Evolutionary conservation across 306 rosid genomes (phyloP).

Genomic region (Hippophae tibetana): DNA sequence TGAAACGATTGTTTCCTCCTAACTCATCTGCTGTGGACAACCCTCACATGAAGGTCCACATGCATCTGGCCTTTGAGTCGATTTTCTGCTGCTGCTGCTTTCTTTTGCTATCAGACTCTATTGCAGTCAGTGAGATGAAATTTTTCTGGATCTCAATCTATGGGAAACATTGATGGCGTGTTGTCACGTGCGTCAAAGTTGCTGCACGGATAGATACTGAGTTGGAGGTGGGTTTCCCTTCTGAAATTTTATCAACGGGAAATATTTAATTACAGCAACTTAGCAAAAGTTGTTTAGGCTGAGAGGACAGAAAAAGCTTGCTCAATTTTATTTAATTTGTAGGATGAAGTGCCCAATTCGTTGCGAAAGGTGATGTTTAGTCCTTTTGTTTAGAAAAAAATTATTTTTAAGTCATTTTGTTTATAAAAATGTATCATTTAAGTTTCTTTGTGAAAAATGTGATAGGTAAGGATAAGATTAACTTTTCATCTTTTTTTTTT

Average conservation of each 20-base stretch:
- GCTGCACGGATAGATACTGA: constrained; percentile 1
- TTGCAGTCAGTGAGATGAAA: constrained; percentile 17
- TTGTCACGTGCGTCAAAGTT: constrained; percentile 19
- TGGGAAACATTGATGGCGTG: neutral
- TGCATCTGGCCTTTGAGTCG: constrained; percentile 20
- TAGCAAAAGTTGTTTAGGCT: too few relatives aligned
- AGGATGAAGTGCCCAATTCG: too few relatives aligned
- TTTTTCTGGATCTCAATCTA: constrained; percentile 1
- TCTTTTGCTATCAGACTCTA: constrained; percentile 20
- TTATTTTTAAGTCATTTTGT: too few relatives aligned
- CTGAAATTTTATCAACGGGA: constrained; percentile 15
- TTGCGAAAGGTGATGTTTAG: too few relatives aligned
- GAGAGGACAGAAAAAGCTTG: constrained; percentile 17
- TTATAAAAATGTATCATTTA: too few relatives aligned
- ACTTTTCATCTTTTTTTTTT: too few relatives aligned
- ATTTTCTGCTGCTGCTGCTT: constrained; percentile 21
- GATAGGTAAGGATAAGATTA: too few relatives aligned
- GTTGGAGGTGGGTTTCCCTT: constrained; percentile 26
- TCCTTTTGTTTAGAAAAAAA: too few relatives aligned
- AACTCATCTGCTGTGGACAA: constrained; percentile 17
- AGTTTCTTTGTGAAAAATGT: too few relatives aligned
- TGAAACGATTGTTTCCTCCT: constrained; percentile 20
- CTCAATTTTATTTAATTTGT: constrained; percentile 16
- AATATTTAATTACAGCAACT: constrained; percentile 18
- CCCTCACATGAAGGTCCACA: constrained; percentile 23